A percentile compares a stretch with the other conserved stretches of the same genome.
phyloP scores from a whole-genome alignment of 805 yeast species.

The Teunomyces stri region DNA sequence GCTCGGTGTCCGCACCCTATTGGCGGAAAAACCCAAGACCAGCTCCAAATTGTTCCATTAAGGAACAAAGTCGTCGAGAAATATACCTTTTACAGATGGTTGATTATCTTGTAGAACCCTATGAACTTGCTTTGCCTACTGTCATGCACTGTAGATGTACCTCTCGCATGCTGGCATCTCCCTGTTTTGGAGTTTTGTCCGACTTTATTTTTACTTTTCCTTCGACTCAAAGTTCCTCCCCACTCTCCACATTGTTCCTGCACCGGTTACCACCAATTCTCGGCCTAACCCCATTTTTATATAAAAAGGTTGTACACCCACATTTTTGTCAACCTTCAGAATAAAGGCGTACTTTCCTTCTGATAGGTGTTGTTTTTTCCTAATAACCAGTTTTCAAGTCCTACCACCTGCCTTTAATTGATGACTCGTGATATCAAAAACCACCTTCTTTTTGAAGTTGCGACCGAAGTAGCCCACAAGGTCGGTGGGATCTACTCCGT shows the following conservation, averaged over 20 bases:
- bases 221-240: conserved; percentile 1
- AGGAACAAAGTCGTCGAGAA: neutral
- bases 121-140: too few relatives aligned
- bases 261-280: neutral
- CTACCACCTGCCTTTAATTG: neutral
- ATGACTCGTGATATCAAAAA: conserved; percentile 85
- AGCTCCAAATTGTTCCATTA: neutral
- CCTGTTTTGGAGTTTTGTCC: neutral
- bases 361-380: neutral
- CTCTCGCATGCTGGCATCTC: neutral
- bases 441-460: conserved; percentile 87
- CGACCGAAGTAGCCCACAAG: conserved; percentile 96
- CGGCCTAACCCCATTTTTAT: conserved; percentile 2
- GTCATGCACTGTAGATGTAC: neutral
- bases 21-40: conserved; percentile 2
- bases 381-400: neutral
- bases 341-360: conserved; percentile 1
- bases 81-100: neutral
- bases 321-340: neutral
- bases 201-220: neutral
- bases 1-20: neutral
- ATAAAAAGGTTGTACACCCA: conserved; percentile 4
- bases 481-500: conserved; percentile 98
- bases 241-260: conserved; percentile 4
- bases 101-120: too few relatives aligned